These are phyloP conservation scores for Schwanniomyces yamadae DNA, from an alignment of 805 yeast genomes.

Conservation along the genomic window DNA sequence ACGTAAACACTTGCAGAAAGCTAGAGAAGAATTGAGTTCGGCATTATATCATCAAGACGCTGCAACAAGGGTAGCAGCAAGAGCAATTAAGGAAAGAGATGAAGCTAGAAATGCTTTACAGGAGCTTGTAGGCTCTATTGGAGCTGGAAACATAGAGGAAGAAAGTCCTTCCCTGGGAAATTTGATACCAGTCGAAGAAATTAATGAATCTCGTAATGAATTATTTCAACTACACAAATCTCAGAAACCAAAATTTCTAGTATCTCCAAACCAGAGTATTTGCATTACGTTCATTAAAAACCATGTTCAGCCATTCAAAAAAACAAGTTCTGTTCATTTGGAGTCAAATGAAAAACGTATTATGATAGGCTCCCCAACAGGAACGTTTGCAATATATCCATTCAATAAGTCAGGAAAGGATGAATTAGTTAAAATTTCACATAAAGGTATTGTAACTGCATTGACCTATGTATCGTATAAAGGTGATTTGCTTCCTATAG, in stretches of 20 bases:
- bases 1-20: slow-evolving; percentile 63
- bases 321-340: slow-evolving; percentile 6
- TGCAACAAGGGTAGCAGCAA: slow-evolving; percentile 80
- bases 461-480: slow-evolving; percentile 11
- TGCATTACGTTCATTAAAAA: slow-evolving; percentile 9
- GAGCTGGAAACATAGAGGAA: slow-evolving; percentile 18
- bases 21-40: slow-evolving; percentile 71
- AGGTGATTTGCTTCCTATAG: slow-evolving; percentile 15
- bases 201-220: slow-evolving; percentile 28
- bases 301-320: slow-evolving; percentile 12
- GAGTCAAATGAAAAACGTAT: slow-evolving; percentile 4
- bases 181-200: slow-evolving; percentile 20
- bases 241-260: slow-evolving; percentile 22
- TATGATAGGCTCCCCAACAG: slow-evolving; percentile 14
- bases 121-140: slow-evolving; percentile 46
- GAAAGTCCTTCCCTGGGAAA: slow-evolving; percentile 4
- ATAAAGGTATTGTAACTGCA: slow-evolving; percentile 15
- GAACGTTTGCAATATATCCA: slow-evolving; percentile 10
- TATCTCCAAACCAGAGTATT: slow-evolving; percentile 14
- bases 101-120: slow-evolving; percentile 67
- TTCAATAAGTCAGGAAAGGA: slow-evolving; percentile 10
- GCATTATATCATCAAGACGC: slow-evolving; percentile 88
- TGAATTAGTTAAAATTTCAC: slow-evolving; percentile 11
- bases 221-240: slow-evolving; percentile 38
- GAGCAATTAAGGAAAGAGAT: slow-evolving; percentile 71